A percentile compares a stretch with the other conserved stretches of the same genome.
Evolutionary conservation across 1,139 yeast species (phyloP).

Genomic region (Lodderomyces metapsilosis): DNA sequence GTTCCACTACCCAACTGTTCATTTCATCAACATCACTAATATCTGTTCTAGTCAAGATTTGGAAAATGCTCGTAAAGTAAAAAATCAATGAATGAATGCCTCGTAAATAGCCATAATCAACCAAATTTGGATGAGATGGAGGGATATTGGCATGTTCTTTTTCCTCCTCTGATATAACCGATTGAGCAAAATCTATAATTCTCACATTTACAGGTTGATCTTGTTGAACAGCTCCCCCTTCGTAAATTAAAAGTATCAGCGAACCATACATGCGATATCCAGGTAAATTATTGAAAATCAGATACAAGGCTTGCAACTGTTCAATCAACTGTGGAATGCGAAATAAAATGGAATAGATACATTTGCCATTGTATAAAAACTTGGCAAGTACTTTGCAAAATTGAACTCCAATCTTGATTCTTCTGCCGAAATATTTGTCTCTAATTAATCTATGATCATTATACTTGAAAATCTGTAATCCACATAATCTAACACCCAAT

Average conservation of each 20-base stretch:
- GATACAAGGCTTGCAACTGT: constrained; percentile 57
- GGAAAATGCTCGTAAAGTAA: constrained; percentile 59
- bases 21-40: constrained; percentile 12
- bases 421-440: constrained; percentile 92
- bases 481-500: constrained; percentile 92
- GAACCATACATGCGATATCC: constrained; percentile 96
- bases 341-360: constrained; percentile 55
- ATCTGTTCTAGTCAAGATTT: constrained; percentile 36
- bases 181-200: constrained; percentile 94
- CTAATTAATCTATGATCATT: constrained; percentile 46
- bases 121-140: constrained; percentile 59
- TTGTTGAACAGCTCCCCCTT: constrained; percentile 42
- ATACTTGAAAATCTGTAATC: constrained; percentile 82
- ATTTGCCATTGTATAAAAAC: constrained; percentile 75
- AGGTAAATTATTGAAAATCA: constrained; percentile 51
- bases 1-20: constrained; percentile 22
- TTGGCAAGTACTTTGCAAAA: constrained; percentile 72
- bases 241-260: constrained; percentile 84
- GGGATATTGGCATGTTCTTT: constrained; percentile 46
- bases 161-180: constrained; percentile 68
- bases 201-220: constrained; percentile 50
- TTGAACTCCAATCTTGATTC: constrained; percentile 68
- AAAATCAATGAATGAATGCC: constrained; percentile 69
- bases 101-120: constrained; percentile 82
- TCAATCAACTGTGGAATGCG: constrained; percentile 68